phyloP scores from a whole-genome alignment of 805 yeast genomes.

The Candida odintsovae region DNA sequence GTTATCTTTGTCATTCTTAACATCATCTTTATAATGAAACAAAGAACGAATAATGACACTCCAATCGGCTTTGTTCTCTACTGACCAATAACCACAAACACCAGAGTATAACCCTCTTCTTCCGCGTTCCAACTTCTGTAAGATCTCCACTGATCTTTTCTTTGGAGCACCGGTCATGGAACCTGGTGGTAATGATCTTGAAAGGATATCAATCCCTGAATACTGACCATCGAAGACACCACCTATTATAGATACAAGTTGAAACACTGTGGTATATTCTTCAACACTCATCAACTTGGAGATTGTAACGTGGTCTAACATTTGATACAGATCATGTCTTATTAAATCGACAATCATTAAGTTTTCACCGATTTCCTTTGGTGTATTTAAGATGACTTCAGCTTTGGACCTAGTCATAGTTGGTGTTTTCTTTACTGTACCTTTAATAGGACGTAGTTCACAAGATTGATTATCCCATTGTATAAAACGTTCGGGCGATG shows the following conservation, averaged over 20 bases:
- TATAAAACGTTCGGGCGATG: constrained; percentile 93
- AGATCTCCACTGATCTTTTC: constrained; percentile 79
- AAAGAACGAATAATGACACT: constrained; percentile 88
- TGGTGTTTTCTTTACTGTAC: constrained; percentile 73
- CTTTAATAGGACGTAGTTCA: constrained; percentile 92
- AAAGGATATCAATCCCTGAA: constrained; percentile 73
- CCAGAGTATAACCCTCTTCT: constrained; percentile 88
- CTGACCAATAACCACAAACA: constrained; percentile 91
- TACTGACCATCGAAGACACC: constrained; percentile 41
- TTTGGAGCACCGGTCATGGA: constrained; percentile 99
- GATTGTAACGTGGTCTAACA: constrained; percentile 62
- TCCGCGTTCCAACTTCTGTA: constrained; percentile 39
- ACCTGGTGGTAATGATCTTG: constrained; percentile 88
- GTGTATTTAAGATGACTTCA: constrained; percentile 59
- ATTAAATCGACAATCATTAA: constrained; percentile 95
- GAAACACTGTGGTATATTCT: constrained; percentile 87
- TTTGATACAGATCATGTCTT: constrained; percentile 78
- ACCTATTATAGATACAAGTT: constrained; percentile 81
- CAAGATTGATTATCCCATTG: constrained; percentile 60
- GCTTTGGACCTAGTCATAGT: constrained; percentile 56
- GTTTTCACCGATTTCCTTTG: constrained; percentile 93
- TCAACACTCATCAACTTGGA: constrained; percentile 84
- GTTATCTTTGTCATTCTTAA: constrained; percentile 20
- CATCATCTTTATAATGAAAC: constrained; percentile 55
- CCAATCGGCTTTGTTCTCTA: constrained; percentile 88